Evolutionary conservation across 1,284 basidiomycete genomes (phyloP), one percentile per base, ranked within the genome.

Genomic region (Peniophora sp.): DNA sequence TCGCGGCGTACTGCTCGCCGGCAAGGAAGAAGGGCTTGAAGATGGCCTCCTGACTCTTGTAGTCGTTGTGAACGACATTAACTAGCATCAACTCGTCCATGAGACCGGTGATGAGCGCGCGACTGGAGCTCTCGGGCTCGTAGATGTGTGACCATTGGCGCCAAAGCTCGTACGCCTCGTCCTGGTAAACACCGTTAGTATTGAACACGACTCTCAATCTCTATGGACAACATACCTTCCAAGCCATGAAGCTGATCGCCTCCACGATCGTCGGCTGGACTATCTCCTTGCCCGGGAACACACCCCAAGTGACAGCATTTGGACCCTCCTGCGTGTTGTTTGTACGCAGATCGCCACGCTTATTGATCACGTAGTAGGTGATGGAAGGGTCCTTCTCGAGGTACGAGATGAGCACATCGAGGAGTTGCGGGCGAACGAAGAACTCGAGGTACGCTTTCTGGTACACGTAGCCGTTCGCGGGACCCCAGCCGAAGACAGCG

Each of bases 391-490:
- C 92, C 41, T 83, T 78, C 66, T 97, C 93, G 58, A 99, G 91
- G 52, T 92, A 81, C 34, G 82, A 75, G 52, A 98, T 51, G 10
- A 85, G 69, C 35, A 70, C 65, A 47, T 81, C 76, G 48, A 96
- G 78, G 45, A 92, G 74, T 52, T 79, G 70, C 1, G 91, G 87
- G 36, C 79, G 78, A 47, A 92, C 90, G 63, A 97, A 97, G 73
- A 97, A 99, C 66, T 99, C 97, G 52, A 99, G 81, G 70, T 99
- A 99, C 3, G 96, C 95, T 80, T 99, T 99, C 69, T 99, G 96
- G 69, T 97, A 99, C 39, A 99, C 87, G 63, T 92, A 98, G 1
- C 96, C 96, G 54, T 92, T 92, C 50, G 83, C 74, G 2, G 97
- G 97, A 12, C 96, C 96, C 88, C 97, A 99, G 10, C 96, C 96